Evolutionary conservation across 2,329 filamentous ascomycete genomes (phyloP).

Genomic region (Colletotrichum theobromicola): DNA sequence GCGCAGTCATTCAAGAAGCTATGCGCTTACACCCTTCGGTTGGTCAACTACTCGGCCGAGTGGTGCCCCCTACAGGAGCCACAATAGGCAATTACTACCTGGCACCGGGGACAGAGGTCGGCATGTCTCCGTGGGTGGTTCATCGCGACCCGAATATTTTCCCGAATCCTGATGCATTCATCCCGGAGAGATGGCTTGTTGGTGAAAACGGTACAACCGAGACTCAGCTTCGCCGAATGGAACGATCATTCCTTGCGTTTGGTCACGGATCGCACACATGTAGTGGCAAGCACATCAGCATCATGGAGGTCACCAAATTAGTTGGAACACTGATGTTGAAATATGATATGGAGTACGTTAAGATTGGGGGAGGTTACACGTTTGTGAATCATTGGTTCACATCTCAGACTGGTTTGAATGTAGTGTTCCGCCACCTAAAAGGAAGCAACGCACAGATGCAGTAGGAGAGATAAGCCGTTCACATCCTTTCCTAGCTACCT

Average conservation of each 20-base stretch:
- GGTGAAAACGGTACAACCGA: background rate
- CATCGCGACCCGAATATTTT: background rate
- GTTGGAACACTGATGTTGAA: background rate
- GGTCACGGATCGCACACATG: background rate
- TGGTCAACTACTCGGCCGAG: background rate
- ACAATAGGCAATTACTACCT: background rate
- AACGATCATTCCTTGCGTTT: background rate
- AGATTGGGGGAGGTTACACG: fast-evolving
- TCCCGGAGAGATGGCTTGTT: background rate
- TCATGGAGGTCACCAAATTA: background rate
- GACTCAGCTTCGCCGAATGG: background rate
- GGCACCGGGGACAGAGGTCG: background rate
- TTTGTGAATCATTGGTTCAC: background rate
- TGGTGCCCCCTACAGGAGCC: background rate
- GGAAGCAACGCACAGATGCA: background rate
- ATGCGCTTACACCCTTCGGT: background rate
- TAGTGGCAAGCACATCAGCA: background rate
- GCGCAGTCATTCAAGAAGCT: background rate
- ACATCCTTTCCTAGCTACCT: too few relatives aligned
- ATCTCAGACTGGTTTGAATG: background rate
- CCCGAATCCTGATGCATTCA: background rate
- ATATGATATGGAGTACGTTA: background rate
- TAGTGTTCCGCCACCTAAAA: fast-evolving
- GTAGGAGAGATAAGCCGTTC: too few relatives aligned
- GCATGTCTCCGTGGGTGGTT: background rate